A percentile compares a stretch with the other conserved stretches of the same genome.
Evolutionary conservation across 805 yeast species (phyloP).

Genomic region (Peterozyma xylosa): DNA sequence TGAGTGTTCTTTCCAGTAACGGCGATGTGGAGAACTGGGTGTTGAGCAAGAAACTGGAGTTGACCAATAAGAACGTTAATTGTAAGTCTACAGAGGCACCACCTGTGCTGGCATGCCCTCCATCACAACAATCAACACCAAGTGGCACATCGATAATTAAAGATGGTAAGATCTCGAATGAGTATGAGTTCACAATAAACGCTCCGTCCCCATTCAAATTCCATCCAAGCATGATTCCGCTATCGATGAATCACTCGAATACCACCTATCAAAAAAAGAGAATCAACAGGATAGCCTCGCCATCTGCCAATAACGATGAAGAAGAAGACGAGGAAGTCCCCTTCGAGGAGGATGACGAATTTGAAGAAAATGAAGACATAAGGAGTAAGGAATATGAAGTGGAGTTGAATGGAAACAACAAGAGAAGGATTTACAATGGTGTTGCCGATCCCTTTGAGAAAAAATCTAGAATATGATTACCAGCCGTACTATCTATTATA

Average conservation of each 20-base stretch:
- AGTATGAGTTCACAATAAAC: conserved; percentile 21
- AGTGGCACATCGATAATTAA: neutral
- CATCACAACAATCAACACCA: neutral
- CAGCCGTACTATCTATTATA: too few relatives aligned
- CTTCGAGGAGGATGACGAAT: too few relatives aligned
- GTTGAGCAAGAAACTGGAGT: conserved; percentile 36
- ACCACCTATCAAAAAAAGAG: conserved; percentile 9
- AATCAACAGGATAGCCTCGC: neutral
- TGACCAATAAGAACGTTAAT: conserved; percentile 10
- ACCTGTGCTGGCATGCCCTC: neutral
- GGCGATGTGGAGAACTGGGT: conserved; percentile 50
- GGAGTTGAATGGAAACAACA: too few relatives aligned
- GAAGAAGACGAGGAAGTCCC: too few relatives aligned
- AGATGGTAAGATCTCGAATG: conserved; percentile 21
- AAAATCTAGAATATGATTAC: too few relatives aligned
- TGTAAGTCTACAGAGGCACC: conserved; percentile 1
- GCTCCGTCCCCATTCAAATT: conserved; percentile 17
- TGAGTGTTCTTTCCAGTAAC: conserved; percentile 28
- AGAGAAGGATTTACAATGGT: too few relatives aligned
- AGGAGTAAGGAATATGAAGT: too few relatives aligned
- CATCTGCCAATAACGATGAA: too few relatives aligned
- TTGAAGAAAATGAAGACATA: too few relatives aligned
- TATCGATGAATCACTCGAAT: conserved; percentile 14
- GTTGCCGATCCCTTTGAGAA: too few relatives aligned
- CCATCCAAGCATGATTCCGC: conserved; percentile 17